Evolutionary conservation across 345 rosid genomes (phyloP).

Genomic region (Euphorbia pulcherrima): DNA sequence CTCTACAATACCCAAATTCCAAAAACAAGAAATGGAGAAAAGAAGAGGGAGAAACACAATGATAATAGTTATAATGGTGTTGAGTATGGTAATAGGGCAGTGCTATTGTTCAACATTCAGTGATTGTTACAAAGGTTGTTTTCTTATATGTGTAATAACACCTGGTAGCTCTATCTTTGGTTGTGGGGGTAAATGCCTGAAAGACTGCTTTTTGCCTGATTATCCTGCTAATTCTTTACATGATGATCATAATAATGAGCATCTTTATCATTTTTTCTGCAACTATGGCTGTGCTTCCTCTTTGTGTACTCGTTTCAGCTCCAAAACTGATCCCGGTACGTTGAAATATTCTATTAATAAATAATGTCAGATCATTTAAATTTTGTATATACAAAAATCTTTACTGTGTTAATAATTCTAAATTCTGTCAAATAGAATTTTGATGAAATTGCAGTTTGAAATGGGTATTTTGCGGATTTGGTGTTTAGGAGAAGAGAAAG

Average conservation of each 20-base stretch:
- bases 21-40: slow-evolving; percentile 12
- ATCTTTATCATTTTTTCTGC: slow-evolving; percentile 28
- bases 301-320: slow-evolving; percentile 39
- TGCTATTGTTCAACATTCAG: slow-evolving; percentile 20
- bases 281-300: slow-evolving; percentile 45
- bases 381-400: too few species aligned
- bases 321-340: slow-evolving; percentile 36
- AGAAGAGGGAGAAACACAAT: neutral
- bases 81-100: slow-evolving; percentile 23
- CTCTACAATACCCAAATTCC: too few species aligned
- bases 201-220: slow-evolving; percentile 28
- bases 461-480: neutral
- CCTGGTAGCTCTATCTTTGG: neutral
- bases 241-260: neutral
- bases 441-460: too few species aligned
- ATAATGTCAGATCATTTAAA: too few species aligned
- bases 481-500: slow-evolving; percentile 36
- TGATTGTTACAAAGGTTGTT: slow-evolving; percentile 37
- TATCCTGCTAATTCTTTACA: neutral
- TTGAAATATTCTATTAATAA: too few species aligned
- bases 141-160: slow-evolving; percentile 25
- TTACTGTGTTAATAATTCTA: too few species aligned
- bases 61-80: slow-evolving; percentile 21
- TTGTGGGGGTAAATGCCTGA: slow-evolving; percentile 35
- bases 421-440: too few species aligned